These are phyloP conservation scores for Zasmidium cellare DNA, from an alignment of 2,329 filamentous ascomycete genomes.

Conservation along the genomic window DNA sequence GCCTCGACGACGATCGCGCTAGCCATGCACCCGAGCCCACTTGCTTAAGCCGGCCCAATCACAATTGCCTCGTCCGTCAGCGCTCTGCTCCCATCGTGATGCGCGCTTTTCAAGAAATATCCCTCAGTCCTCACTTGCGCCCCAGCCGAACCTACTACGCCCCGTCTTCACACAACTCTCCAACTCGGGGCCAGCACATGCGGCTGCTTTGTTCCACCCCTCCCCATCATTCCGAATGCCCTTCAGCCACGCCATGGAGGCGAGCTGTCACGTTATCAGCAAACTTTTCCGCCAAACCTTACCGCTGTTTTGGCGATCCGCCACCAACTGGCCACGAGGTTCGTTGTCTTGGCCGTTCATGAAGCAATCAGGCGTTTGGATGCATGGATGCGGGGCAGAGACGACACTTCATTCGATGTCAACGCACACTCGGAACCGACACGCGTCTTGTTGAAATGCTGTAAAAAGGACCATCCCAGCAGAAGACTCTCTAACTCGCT, in stretches of 20 bases:
- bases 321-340: background rate
- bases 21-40: background rate
- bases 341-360: background rate
- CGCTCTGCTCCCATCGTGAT: background rate
- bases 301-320: background rate
- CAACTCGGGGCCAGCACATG: background rate
- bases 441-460: background rate
- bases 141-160: background rate
- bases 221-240: background rate
- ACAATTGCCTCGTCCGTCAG: background rate
- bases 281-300: slow-evolving; percentile 3
- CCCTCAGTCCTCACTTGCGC: background rate
- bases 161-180: background rate
- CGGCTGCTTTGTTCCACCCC: too few relatives aligned
- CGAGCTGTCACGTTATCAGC: slow-evolving; percentile 4
- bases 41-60: background rate
- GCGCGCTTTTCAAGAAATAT: background rate
- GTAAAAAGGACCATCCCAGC: background rate
- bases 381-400: slow-evolving; percentile 2
- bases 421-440: background rate
- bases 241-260: background rate
- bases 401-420: background rate
- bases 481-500: background rate
- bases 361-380: background rate
- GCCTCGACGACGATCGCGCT: background rate